Base-by-base conservation (phyloP, 179 eudicot genomes). In the Gypsophila paniculata region DNA sequence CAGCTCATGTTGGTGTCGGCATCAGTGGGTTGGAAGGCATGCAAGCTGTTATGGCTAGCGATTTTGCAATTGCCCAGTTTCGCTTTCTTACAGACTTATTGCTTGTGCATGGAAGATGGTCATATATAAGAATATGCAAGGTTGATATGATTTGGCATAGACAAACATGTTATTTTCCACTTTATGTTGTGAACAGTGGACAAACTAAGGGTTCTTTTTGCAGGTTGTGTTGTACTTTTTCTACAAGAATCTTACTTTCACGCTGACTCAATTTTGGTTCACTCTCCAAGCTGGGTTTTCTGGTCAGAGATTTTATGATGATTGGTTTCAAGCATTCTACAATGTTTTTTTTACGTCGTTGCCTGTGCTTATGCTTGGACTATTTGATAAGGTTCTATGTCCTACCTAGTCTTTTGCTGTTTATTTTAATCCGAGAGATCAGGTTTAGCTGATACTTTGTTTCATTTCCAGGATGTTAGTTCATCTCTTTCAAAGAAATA, bases 21-120 rank as follows among this genome's bases (percentile, higher is more conserved):
- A 94, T 94, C 74, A 94, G 99, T 84, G 99, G 99, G 52, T 69
- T 87, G 75, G 99, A 94, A 86, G 99, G 99, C 71, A 94, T 94
- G 99, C 99, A 94, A 77, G 99, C 99, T 32, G 99, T 94, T 67
- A 91, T 94, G 99, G 99, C 99, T 53, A 91, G 97, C 81, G 99
- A 94, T 84, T 94, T 94, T 78, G 97, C 99, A 65, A 94, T 94
- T 78, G 99, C 96, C 51, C 99, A 94, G 79, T 94, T 94, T 71
- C 92, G 97, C 38, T 94, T 89, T 78, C 89, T 94, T 46, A 91
- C 97, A 11, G 97, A 94, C 77, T 78, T 94, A 75, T 88, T 94
- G 61, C 99, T 94, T 78, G 97, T 94, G 63, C 99, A 94, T 86
- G 99, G 99, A 66, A 86, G 99, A 58, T 94, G 96, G 99, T 91